Evolutionary conservation across 257 asterid genomes (phyloP).

Genomic region (Scutellaria minor): DNA sequence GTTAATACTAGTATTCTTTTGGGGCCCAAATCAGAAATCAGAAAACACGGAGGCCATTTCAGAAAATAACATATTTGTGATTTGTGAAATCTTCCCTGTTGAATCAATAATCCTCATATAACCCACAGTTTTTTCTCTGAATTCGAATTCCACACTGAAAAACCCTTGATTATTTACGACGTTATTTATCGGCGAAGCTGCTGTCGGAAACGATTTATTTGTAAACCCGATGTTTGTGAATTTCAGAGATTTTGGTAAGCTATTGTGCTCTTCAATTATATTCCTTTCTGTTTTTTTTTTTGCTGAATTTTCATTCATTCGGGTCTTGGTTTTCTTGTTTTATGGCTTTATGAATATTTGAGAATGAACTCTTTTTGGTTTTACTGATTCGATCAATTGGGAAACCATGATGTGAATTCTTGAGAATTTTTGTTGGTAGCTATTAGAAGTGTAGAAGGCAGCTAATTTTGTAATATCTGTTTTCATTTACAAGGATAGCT

Average conservation of each 20-base stretch:
- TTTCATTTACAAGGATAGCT: conserved; percentile 3
- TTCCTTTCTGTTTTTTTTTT: conserved; percentile 5
- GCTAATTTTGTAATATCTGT: conserved; percentile 17
- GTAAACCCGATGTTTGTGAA: neutral
- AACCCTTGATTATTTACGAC: conserved; percentile 28
- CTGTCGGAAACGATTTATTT: neutral
- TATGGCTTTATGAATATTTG: neutral
- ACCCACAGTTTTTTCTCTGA: conserved; percentile 7
- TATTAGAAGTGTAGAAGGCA: conserved; percentile 2
- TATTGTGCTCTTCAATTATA: conserved; percentile 16
- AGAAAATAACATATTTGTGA: conserved; percentile 8
- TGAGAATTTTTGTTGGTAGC: conserved; percentile 3
- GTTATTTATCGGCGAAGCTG: conserved; percentile 15
- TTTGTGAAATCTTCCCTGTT: conserved; percentile 21
- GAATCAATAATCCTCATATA: conserved; percentile 6
- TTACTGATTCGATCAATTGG: conserved; percentile 27
- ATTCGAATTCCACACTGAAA: conserved; percentile 35
- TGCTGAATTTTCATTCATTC: conserved; percentile 4
- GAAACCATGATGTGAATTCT: neutral
- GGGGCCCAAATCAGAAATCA: conserved; percentile 21
- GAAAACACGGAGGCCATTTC: conserved; percentile 17
- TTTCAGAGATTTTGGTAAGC: conserved; percentile 28
- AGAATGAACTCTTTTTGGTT: conserved; percentile 12
- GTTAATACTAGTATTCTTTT: neutral
- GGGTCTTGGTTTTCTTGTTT: neutral